Conservation (phyloP, 2,329 filamentous ascomycete genomes). For the Sporothrix pallida region DNA sequence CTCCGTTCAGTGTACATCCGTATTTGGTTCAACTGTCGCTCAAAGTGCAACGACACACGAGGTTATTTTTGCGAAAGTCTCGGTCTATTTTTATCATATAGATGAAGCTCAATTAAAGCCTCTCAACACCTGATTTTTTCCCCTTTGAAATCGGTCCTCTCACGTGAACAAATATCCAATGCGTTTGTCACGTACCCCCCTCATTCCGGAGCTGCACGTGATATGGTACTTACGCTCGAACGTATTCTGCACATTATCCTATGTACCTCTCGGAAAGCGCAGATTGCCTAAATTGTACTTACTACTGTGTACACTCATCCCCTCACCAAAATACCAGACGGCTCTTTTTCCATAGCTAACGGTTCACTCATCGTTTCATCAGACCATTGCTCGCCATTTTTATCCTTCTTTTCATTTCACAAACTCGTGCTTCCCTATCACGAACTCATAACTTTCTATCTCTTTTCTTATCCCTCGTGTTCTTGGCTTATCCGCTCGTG, state of each 20-base stretch:
- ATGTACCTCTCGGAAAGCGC: background rate
- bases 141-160: background rate
- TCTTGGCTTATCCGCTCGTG: too few species aligned
- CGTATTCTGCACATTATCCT: background rate
- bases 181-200: background rate
- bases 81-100: background rate
- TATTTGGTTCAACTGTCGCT: background rate
- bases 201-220: background rate
- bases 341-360: background rate
- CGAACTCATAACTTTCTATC: conserved; percentile 19
- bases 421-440: background rate
- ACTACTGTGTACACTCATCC: background rate
- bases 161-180: background rate
- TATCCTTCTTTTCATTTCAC: conserved; percentile 1
- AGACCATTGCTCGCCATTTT: background rate
- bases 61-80: background rate
- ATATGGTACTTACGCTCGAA: background rate
- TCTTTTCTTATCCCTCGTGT: background rate
- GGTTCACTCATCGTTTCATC: conserved; percentile 26
- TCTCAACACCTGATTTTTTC: background rate
- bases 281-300: background rate
- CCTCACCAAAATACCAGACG: conserved; percentile 5
- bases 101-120: background rate
- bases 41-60: background rate
- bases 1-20: background rate